Evolutionary conservation across 352 stramenopile genomes (phyloP).

Genomic region (Globisporangium megalacanthum): DNA sequence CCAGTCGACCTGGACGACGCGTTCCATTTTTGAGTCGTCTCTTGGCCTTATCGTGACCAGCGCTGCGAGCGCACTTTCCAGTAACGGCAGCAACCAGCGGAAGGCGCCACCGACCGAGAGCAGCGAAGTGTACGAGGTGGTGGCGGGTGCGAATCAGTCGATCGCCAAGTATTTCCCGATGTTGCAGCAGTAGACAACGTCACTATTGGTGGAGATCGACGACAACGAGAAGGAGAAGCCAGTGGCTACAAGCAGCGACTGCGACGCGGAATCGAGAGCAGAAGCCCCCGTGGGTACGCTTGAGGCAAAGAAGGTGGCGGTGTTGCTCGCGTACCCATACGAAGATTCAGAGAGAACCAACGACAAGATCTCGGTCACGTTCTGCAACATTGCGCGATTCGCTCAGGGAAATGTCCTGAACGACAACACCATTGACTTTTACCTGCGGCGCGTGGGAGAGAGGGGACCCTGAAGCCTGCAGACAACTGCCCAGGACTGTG

Average conservation of each 20-base stretch:
- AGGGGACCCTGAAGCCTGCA: too few species aligned
- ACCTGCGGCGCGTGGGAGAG: too few species aligned
- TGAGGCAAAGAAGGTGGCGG: constrained; percentile 18
- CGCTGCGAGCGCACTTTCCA: constrained; percentile 1
- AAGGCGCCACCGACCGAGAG: too few species aligned
- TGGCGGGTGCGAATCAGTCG: constrained; percentile 9
- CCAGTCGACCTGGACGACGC: not conserved
- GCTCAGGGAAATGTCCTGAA: constrained; percentile 91
- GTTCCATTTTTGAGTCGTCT: constrained; percentile 3
- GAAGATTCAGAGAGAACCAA: constrained; percentile 33
- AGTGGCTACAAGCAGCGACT: not conserved
- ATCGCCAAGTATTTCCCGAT: constrained; percentile 11
- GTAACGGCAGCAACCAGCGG: too few species aligned
- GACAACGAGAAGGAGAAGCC: too few species aligned
- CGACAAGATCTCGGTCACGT: constrained; percentile 64
- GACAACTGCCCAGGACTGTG: too few species aligned
- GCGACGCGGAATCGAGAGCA: not conserved
- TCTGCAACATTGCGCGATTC: constrained; percentile 87
- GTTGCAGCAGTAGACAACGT: not conserved
- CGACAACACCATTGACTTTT: constrained; percentile 92
- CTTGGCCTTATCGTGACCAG: too few species aligned
- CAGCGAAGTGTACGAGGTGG: not conserved
- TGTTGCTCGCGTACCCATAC: constrained; percentile 58
- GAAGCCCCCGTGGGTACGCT: constrained; percentile 1
- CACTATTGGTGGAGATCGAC: constrained; percentile 11